Evolutionary conservation across 805 yeast genomes (phyloP).

Genomic region (Cyberlindnera samutprakarnensis): DNA sequence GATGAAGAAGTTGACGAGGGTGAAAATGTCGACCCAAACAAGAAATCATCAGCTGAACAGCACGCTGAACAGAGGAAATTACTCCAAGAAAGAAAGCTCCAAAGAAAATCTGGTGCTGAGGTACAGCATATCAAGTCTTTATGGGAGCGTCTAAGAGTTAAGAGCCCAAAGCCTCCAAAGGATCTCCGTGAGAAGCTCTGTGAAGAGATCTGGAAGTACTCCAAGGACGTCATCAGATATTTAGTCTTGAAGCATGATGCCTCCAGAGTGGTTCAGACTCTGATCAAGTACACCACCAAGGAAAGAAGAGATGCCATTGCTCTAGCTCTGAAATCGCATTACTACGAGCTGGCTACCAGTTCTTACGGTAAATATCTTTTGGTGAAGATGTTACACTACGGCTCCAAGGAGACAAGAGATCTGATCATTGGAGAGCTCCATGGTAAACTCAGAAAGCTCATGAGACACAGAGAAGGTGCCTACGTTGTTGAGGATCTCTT

Average conservation of each 20-base stretch:
- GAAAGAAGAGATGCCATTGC: slow-evolving; percentile 71
- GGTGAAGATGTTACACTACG: slow-evolving; percentile 86
- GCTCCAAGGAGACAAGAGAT: slow-evolving; percentile 73
- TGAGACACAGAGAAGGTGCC: slow-evolving; percentile 98
- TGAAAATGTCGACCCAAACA: slow-evolving; percentile 25
- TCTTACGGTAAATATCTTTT: slow-evolving; percentile 90
- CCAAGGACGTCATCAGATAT: slow-evolving; percentile 72
- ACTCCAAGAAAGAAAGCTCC: slow-evolving; percentile 75
- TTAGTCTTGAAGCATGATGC: slow-evolving; percentile 94
- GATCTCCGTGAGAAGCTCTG: slow-evolving; percentile 69
- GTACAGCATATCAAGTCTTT: slow-evolving; percentile 77
- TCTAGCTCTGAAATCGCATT: slow-evolving; percentile 62
- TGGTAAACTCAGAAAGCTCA: slow-evolving; percentile 82
- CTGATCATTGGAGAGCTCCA: slow-evolving; percentile 76
- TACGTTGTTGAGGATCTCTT: slow-evolving; percentile 92
- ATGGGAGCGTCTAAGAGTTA: slow-evolving; percentile 90
- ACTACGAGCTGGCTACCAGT: slow-evolving; percentile 78
- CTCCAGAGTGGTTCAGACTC: slow-evolving; percentile 90
- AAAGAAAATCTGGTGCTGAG: slow-evolving; percentile 80
- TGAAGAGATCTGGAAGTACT: slow-evolving; percentile 76
- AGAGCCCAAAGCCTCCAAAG: slow-evolving; percentile 73
- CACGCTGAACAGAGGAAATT: slow-evolving; percentile 79
- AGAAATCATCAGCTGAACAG: slow-evolving; percentile 51
- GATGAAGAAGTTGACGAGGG: slow-evolving; percentile 18
- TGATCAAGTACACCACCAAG: slow-evolving; percentile 77